Base-by-base conservation (phyloP, 2,329 filamentous ascomycete genomes). In the Ilyonectria robusta region DNA sequence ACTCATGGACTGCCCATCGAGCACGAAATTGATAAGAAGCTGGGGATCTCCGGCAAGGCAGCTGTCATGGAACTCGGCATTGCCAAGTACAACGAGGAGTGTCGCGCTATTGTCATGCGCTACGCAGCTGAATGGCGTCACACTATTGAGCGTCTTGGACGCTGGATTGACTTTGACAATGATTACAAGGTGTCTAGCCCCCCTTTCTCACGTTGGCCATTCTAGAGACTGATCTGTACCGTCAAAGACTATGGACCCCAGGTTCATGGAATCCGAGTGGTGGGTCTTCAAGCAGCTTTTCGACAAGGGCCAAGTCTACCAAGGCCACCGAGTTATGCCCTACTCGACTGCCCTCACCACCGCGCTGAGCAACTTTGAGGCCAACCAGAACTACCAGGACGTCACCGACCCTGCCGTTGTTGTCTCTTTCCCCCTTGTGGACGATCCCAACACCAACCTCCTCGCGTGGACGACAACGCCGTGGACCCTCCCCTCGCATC, bases 161-260 rank as follows among this genome's bases (percentile, higher is more conserved):
- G 95, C 65, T 98, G 95, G 95, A 96, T 98, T 76, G 95, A 98
- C 82, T 98, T 98, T 75, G 95, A 98, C 81, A 96, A 97, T 75
- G 94, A 98, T 80, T 98, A 97, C 86, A 97, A 97, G 89, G 91
- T 91, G 69, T 31, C 51, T 55, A 61, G 31, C 26, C 13, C 35
- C 17, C 33, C 33, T 19, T 6, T 6, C 8, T 35, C n/a, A 2
- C n/a, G 10, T 23, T 3, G n/a, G 13, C 10, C 15, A 21, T 13
- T 19, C 10, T 29, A 31, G 21, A 37, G 31, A 46, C 73, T 73
- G 33, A 76, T 21, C n/a, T 1, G 33, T 11, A 11, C 19, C n/a
- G 13, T 19, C 19, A 31, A 66, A 92, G 92, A 97, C 94, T 40
- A 97, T 98, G 94, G 92, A 98, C 80, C 87, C 92, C n/a, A 91